Base-by-base conservation (phyloP, 805 yeast genomes). In the Maudiozyma turicensis region DNA sequence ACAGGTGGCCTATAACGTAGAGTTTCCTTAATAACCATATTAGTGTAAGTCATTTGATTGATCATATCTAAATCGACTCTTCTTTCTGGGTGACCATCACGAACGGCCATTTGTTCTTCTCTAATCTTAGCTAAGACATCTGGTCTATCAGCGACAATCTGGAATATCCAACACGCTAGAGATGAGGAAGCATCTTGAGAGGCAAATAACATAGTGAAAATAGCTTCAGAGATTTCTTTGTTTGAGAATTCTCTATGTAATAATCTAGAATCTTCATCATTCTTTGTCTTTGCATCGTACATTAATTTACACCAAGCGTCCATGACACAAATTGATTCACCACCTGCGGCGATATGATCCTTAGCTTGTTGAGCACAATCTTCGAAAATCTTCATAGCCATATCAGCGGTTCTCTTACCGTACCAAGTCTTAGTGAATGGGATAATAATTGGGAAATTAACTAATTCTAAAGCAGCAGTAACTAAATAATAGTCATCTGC, bases 401-500 rank as follows among this genome's bases (percentile, higher is more conserved):
- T 80, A 66, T 93, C 95, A 50, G 97, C 95, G 61, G 90, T 85
- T 64, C 77, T 81, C 73, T 86, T 84, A 57, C 99, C 99, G 69
- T 90, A 87, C 99, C 99, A 93, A 35, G 99, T 84, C 73, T 91
- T 93, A 53, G 99, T 89, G 75, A 77, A 93, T 32, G 99, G 99
- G 45, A 93, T 68, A 55, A 93, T 91, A 60, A 93, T 86, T 54
- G 99, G 99, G 81, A 93, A 93, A 74, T 93, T 93, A 53, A 93
- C 99, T 57, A 93, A 78, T 72, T 93, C 99, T 63, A 93, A 77
- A 30, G 99, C 99, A 52, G 95, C 95, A 11, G 99, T 93, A 56
- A 93, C 86, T 55, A 79, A 73, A 70, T 81, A 93, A 70, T 90
- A 93, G 69, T 90, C 89, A 68, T 91, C 98, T 46, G 97, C 93